phyloP scores from a whole-genome alignment of 2,329 filamentous ascomycete species.

The Ustulina deusta region DNA sequence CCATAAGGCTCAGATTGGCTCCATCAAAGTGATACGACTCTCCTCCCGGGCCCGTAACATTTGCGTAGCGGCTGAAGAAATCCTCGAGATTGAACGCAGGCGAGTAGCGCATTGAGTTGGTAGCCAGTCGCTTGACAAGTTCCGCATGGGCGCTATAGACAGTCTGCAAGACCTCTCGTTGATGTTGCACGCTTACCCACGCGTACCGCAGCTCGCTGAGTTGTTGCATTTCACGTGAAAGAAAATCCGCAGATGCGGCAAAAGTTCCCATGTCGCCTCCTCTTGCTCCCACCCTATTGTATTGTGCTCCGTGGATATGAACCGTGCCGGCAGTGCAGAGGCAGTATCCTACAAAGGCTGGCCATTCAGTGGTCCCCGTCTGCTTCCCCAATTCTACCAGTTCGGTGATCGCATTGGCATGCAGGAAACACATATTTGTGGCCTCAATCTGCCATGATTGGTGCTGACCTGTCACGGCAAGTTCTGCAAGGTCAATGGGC shows the following conservation, averaged over 20 bases:
- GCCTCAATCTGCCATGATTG: conserved; percentile 95
- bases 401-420: conserved; percentile 89
- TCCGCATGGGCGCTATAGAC: conserved; percentile 84
- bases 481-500: conserved; percentile 83
- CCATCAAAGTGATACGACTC: conserved; percentile 75
- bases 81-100: conserved; percentile 87
- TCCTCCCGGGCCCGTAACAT: conserved; percentile 68
- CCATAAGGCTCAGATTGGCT: conserved; percentile 77
- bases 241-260: conserved; percentile 72
- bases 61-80: conserved; percentile 84
- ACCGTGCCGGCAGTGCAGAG: conserved; percentile 89
- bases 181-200: conserved; percentile 84
- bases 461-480: conserved; percentile 83
- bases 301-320: conserved; percentile 87
- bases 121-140: conserved; percentile 78
- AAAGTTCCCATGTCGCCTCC: conserved; percentile 72
- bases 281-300: conserved; percentile 64
- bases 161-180: conserved; percentile 80
- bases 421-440: conserved; percentile 86
- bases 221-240: conserved; percentile 83
- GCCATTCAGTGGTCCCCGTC: conserved; percentile 82
- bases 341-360: conserved; percentile 87
- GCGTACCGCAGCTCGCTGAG: conserved; percentile 78
- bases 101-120: conserved; percentile 77
- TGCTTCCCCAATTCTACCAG: conserved; percentile 83